Percentiles rank a stretch among this genome's conserved stretches.
Evolutionary conservation across 257 asterid species (phyloP).

Genomic region (Nicotiana sylvestris): DNA sequence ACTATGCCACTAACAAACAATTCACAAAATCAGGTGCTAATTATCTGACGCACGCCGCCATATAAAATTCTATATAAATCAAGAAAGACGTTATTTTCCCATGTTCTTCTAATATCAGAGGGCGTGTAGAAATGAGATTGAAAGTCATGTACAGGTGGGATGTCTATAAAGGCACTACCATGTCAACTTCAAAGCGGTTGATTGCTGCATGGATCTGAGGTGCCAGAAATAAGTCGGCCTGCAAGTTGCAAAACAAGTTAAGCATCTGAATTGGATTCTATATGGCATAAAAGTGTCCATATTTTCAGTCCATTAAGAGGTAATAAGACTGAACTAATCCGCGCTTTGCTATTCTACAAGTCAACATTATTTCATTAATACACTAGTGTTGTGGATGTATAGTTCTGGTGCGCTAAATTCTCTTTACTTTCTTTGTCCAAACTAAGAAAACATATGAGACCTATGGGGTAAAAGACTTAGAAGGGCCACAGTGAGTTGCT

Average conservation of each 20-base stretch:
- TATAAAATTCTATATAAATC: not conserved
- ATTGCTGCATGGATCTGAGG: constrained; percentile 66
- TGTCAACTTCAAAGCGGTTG: constrained; percentile 50
- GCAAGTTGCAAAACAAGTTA: constrained; percentile 18
- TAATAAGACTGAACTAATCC: not conserved
- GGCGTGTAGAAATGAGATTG: not conserved
- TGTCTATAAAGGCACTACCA: constrained; percentile 29
- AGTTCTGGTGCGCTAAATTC: not conserved
- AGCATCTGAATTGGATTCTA: not conserved
- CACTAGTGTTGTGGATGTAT: not conserved
- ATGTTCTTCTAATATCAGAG: not conserved
- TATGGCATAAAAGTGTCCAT: not conserved
- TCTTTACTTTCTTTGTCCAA: not conserved
- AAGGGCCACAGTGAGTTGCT: not conserved
- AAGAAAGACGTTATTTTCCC: not conserved
- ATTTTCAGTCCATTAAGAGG: not conserved
- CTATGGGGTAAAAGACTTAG: not conserved
- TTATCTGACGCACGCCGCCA: not conserved
- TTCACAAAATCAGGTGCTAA: not conserved
- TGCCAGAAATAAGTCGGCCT: constrained; percentile 77
- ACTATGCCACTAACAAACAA: not conserved
- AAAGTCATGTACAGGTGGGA: not conserved
- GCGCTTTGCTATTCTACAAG: not conserved
- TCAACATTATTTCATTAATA: not conserved
- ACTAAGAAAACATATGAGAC: not conserved